Evolutionary conservation across 2,329 filamentous ascomycete genomes (phyloP), one percentile per base, ranked within the genome.

Genomic region (Microsporum audouinii): DNA sequence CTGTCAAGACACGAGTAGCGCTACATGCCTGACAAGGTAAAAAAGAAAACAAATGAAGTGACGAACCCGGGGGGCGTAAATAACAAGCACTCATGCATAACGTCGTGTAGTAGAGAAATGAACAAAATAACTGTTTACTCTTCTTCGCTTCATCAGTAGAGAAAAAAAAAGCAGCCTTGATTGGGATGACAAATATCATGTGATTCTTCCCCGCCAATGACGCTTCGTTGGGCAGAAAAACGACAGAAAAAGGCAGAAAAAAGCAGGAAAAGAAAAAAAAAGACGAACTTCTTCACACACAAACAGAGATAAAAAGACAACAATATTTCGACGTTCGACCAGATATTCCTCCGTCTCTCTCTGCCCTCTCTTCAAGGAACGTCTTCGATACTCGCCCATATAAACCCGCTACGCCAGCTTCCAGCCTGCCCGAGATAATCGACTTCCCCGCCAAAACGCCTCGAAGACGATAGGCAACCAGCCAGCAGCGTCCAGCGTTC

Each of bases 181-280:
- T 12, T 1, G 7, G 29, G 51, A 38, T 55, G 31, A 55, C 31
- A 36, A 55, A 55, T 34, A 23, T 23, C 43, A 47, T 17, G 43
- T 55, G 51, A 29, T 7, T 27, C 14, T 5, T 8, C 51, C 29
- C 31, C 29, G 51, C 51, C 51, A 55, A 55, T 55, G 51, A 55
- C 51, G 51, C 31, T 55, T 55, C 49, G 51, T 55, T 55, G 51
- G 51, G 51, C 51, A 55, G 51, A 38, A 55, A 55, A 55, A 12
- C 27, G 45, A 27, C 6, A 51, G 8, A 55, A 8, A 27, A 36
- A 34, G 8, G 51, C 31, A 17, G n/a, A 23, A 55, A 36, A 53
- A 31, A 23, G 7, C 10, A 31, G 27, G 3, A 33, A 29, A 5
- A n/a, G 14, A 12, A 49, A 3, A 12, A 49, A 3, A 17, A 27